Conservation (phyloP, 208 protist species). For the Jaenimonas drosophilae region DNA sequence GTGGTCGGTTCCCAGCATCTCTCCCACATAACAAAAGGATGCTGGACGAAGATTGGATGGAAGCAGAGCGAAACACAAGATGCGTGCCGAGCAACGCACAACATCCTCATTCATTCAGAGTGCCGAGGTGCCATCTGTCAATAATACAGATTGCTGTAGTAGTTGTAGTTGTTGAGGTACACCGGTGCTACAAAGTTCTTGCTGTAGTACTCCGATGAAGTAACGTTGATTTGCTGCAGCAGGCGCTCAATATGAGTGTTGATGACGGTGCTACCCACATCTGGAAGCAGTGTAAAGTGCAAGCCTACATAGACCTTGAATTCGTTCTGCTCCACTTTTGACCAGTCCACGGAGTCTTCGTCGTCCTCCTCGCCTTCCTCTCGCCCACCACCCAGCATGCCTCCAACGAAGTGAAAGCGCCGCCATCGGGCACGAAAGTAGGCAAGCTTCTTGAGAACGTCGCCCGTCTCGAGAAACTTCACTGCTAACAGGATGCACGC, state of each 20-base stretch:
- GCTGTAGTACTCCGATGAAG: conserved; percentile 75
- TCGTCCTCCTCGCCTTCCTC: conserved; percentile 44
- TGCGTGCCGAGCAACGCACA: no score
- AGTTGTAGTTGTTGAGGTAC: conserved; percentile 38
- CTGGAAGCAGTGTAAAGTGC: conserved; percentile 73
- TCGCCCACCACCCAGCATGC: conserved; percentile 4
- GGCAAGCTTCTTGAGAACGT: conserved; percentile 49
- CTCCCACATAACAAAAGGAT: no score
- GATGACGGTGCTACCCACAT: conserved; percentile 47
- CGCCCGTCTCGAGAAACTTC: conserved; percentile 78
- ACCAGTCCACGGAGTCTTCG: conserved; percentile 58
- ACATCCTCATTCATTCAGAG: no score
- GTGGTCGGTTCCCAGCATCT: no score
- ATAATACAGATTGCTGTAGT: conserved; percentile 48
- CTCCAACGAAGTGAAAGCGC: conserved; percentile 23
- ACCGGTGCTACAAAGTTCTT: conserved; percentile 51
- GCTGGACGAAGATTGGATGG: no score
- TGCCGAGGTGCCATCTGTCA: no score
- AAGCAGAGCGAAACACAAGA: no score
- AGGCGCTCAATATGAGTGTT: conserved; percentile 63
- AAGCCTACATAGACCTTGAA: conserved; percentile 76
- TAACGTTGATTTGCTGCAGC: conserved; percentile 69
- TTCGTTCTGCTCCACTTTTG: conserved; percentile 52
- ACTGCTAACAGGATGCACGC: conserved; percentile 65
- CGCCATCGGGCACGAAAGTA: conserved; percentile 61